These are phyloP conservation scores for Gliomastix tumulicola DNA, from an alignment of 2,329 filamentous ascomycete genomes.

Conservation along the genomic window DNA sequence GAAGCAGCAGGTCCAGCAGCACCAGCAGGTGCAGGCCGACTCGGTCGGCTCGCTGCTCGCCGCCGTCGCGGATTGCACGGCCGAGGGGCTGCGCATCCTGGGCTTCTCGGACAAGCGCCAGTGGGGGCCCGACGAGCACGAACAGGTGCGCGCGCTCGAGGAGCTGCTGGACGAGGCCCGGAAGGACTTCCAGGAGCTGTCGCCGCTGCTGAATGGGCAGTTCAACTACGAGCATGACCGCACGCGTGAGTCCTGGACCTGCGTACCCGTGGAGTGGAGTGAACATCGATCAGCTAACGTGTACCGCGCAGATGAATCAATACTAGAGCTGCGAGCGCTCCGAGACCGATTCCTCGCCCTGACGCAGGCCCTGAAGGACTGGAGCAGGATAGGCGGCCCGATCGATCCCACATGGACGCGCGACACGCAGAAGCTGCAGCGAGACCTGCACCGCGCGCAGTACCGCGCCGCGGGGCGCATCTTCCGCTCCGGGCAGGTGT, in stretches of 20 bases:
- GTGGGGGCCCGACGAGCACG: slow-evolving; percentile 53
- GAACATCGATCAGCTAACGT: no score
- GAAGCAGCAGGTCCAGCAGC: slow-evolving; percentile 7
- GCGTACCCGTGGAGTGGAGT: neutral
- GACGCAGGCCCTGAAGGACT: slow-evolving; percentile 43
- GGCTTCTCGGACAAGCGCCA: slow-evolving; percentile 50
- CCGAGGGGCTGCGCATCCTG: slow-evolving; percentile 46
- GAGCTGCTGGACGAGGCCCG: slow-evolving; percentile 51
- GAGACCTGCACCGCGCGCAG: slow-evolving; percentile 49
- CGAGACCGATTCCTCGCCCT: slow-evolving; percentile 38
- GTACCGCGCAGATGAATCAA: slow-evolving; percentile 45
- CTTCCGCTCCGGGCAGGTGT: slow-evolving; percentile 42
- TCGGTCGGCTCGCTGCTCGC: slow-evolving; percentile 53
- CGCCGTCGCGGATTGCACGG: slow-evolving; percentile 46
- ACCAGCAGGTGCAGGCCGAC: slow-evolving; percentile 35
- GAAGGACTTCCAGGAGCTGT: slow-evolving; percentile 53
- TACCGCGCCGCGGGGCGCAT: slow-evolving; percentile 51
- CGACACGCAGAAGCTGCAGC: slow-evolving; percentile 41
- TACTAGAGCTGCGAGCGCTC: slow-evolving; percentile 41
- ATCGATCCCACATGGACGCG: slow-evolving; percentile 49
- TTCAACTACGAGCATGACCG: slow-evolving; percentile 52
- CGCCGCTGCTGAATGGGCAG: slow-evolving; percentile 45
- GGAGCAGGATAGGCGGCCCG: slow-evolving; percentile 46
- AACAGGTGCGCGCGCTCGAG: slow-evolving; percentile 49
- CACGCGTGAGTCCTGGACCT: slow-evolving; percentile 44